Base-by-base conservation (phyloP, 2,329 filamentous ascomycete genomes). In the Bipolaris oryzae region DNA sequence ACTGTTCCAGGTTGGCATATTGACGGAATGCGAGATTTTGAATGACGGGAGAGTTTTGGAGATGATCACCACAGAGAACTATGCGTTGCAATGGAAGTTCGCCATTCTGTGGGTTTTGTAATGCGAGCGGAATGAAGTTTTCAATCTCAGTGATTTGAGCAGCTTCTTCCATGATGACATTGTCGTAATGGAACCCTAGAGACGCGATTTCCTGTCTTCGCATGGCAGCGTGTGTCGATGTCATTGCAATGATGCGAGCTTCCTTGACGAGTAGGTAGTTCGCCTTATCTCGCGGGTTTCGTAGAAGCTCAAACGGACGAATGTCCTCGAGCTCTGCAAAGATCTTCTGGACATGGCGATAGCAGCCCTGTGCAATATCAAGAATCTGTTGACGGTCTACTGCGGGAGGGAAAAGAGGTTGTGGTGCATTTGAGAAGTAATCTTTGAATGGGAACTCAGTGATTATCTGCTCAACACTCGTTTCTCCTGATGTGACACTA, bases 241-340 rank as follows among this genome's bases (percentile, higher is more conserved):
- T 99, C 96, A 99, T 99, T 55, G 95, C 96, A 63, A 99, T 89
- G 61, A 99, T 95, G 34, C 95, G 89, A n/a, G 96, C 96, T 77
- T 98, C 94, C 69, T 92, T 97, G 5, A 92, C 89, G 33, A 99
- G 85, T 5, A 99, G 86, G 71, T 99, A 99, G 75, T 98, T 98
- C 49, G 93, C 90, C 79, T 96, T 97, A 74, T 99, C 95, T 34
- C 90, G 88, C 62, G 93, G 90, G 53, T 89, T 89, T 49, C 92
- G 87, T 53, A 99, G 79, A 48, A 99, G 93, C 78, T 99, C 95
- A 71, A 99, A 99, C 0, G 95, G 96, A 66, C 93, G 85, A 43
- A 96, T 94, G 72, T 98, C 93, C 63, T 93, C 92, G 45, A 99
- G 82, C 74, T 98, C 92, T 0, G 89, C 87, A 72, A 99, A 99